These are phyloP conservation scores for Ilyonectria mors-panacis DNA, from an alignment of 2,329 filamentous ascomycete species.

Conservation along the genomic window DNA sequence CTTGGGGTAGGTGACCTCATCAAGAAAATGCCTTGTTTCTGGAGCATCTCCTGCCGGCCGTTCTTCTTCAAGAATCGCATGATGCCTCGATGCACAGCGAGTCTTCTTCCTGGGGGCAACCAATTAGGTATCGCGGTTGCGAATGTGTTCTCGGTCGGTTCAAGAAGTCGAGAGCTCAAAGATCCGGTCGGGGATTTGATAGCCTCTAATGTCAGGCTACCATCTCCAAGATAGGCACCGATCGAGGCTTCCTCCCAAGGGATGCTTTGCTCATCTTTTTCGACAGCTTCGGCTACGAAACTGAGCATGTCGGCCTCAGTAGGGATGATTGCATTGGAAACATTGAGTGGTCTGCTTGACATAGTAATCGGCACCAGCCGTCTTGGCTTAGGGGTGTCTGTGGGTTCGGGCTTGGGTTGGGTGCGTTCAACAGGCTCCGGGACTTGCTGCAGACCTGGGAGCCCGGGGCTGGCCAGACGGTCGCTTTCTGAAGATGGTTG, in stretches of 20 bases:
- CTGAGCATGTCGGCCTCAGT: slow-evolving; percentile 43
- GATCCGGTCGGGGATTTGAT: slow-evolving; percentile 42
- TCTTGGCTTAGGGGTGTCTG: slow-evolving; percentile 46
- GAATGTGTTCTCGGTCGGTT: slow-evolving; percentile 46
- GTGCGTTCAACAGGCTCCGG: slow-evolving; percentile 7
- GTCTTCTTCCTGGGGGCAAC: slow-evolving; percentile 60
- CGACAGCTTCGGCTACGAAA: background rate
- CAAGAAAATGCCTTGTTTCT: slow-evolving; percentile 26
- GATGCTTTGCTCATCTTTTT: slow-evolving; percentile 1
- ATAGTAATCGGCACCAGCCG: slow-evolving; percentile 46
- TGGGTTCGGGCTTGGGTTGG: slow-evolving; percentile 9
- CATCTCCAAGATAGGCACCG: slow-evolving; percentile 56
- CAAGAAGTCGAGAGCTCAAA: slow-evolving; percentile 44
- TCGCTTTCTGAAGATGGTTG: background rate
- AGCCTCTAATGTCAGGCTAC: slow-evolving; percentile 43
- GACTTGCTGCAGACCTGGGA: slow-evolving; percentile 1
- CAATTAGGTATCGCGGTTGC: slow-evolving; percentile 40
- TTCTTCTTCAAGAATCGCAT: slow-evolving; percentile 57
- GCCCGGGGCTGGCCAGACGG: background rate
- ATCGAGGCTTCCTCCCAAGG: slow-evolving; percentile 42
- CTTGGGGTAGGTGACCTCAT: slow-evolving; percentile 36
- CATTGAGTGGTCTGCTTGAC: slow-evolving; percentile 37
- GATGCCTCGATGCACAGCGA: slow-evolving; percentile 60
- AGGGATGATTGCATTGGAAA: slow-evolving; percentile 41
- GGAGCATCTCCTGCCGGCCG: slow-evolving; percentile 32